Evolutionary conservation across 2,329 filamentous ascomycete species (phyloP).

Genomic region (Periconia sp.): DNA sequence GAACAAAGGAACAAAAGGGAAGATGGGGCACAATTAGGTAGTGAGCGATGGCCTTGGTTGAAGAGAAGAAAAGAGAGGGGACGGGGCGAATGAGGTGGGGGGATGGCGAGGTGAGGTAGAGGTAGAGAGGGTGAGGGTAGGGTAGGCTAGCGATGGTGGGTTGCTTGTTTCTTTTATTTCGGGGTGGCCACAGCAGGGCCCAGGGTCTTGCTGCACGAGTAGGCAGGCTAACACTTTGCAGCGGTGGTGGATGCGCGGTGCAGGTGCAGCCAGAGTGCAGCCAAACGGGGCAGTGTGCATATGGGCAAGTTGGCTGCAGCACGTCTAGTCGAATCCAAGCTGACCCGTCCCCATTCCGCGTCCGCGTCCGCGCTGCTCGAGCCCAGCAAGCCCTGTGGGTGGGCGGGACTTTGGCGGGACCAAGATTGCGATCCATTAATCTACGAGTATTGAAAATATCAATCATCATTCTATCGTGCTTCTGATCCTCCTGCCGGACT

Average conservation of each 20-base stretch:
- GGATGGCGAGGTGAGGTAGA: conserved; percentile 44
- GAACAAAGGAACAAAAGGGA: conserved; percentile 35
- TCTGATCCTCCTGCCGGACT: too few species aligned
- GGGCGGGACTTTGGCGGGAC: conserved; percentile 24
- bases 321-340: too few species aligned
- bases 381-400: conserved; percentile 33
- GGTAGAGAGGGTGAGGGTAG: conserved; percentile 44
- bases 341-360: conserved; percentile 30
- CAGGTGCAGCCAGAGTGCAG: too few species aligned
- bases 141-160: conserved; percentile 42
- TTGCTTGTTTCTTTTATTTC: conserved; percentile 38
- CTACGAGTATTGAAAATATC: too few species aligned
- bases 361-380: conserved; percentile 30
- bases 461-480: too few species aligned
- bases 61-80: conserved; percentile 39
- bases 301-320: conserved; percentile 36
- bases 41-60: conserved; percentile 41
- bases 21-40: conserved; percentile 40
- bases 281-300: too few species aligned
- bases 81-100: conserved; percentile 45
- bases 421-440: conserved; percentile 30
- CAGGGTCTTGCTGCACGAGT: conserved; percentile 41
- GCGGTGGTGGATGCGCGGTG: too few species aligned
- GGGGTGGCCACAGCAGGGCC: conserved; percentile 34
- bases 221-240: too few species aligned